phyloP scores from a whole-genome alignment of 352 stramenopile genomes.

The Pythium dissotocum region DNA sequence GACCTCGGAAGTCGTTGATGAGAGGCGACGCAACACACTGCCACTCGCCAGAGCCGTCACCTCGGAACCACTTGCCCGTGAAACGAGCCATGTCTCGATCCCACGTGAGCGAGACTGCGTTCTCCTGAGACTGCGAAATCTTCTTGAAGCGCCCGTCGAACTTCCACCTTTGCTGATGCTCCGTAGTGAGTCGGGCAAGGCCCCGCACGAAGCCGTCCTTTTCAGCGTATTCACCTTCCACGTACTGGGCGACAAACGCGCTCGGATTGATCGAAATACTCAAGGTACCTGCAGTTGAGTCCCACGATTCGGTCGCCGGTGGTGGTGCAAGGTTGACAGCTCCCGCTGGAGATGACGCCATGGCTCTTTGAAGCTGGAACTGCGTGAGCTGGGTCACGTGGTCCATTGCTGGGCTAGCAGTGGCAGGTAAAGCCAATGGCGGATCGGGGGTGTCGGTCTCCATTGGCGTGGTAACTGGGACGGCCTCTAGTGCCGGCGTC shows the following conservation, averaged over 20 bases:
- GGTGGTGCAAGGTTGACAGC: not conserved
- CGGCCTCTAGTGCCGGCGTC: constrained; percentile 30
- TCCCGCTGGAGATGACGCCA: not conserved
- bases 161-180: constrained; percentile 42
- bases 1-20: constrained; percentile 62
- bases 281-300: constrained; percentile 70
- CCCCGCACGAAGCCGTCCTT: constrained; percentile 69
- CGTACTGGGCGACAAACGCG: constrained; percentile 56
- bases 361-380: constrained; percentile 7
- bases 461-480: constrained; percentile 34
- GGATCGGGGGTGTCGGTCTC: constrained; percentile 65
- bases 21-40: constrained; percentile 62
- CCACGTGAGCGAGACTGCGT: constrained; percentile 71
- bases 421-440: not conserved
- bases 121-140: constrained; percentile 61
- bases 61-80: constrained; percentile 84
- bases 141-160: constrained; percentile 76
- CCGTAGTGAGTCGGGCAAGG: constrained; percentile 40
- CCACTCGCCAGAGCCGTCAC: constrained; percentile 80
- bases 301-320: constrained; percentile 43
- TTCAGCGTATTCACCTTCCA: constrained; percentile 73
- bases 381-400: constrained; percentile 4
- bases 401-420: not conserved
- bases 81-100: constrained; percentile 56
- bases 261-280: constrained; percentile 39